Conservation (phyloP, 805 yeast genomes). For the Ogataea siamensis region DNA sequence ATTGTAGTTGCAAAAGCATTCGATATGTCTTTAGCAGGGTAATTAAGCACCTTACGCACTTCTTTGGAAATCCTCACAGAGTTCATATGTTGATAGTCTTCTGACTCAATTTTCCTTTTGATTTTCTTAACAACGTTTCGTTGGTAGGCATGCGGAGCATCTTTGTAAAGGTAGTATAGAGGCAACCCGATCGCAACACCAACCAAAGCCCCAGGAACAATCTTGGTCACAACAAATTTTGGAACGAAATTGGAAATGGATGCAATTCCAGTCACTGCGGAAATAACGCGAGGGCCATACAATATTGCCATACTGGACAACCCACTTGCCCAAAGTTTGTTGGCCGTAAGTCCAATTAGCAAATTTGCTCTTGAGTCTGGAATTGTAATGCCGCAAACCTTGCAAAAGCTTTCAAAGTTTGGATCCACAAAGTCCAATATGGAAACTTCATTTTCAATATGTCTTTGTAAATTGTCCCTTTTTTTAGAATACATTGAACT, state of each 20-base stretch:
- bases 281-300: conserved; percentile 31
- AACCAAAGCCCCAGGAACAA: conserved; percentile 34
- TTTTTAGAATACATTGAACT: conserved; percentile 81
- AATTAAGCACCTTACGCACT: conserved; percentile 73
- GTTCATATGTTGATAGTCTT: conserved; percentile 78
- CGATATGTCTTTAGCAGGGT: conserved; percentile 80
- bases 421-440: conserved; percentile 81
- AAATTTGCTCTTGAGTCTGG: conserved; percentile 37
- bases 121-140: conserved; percentile 76
- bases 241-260: conserved; percentile 32
- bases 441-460: conserved; percentile 58
- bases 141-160: conserved; percentile 88
- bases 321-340: conserved; percentile 29
- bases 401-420: conserved; percentile 55
- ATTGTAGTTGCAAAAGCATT: conserved; percentile 63
- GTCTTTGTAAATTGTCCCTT: conserved; percentile 58
- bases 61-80: conserved; percentile 79
- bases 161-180: conserved; percentile 57
- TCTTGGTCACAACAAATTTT: conserved; percentile 19
- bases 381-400: conserved; percentile 33
- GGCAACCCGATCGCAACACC: conserved; percentile 37
- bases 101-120: conserved; percentile 53
- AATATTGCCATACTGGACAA: conserved; percentile 26
- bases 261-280: conserved; percentile 32
- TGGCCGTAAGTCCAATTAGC: conserved; percentile 21